Percentiles rank a stretch among this genome's conserved stretches.
Conservation (phyloP, 2,329 filamentous ascomycete genomes). For the Pseudocercospora ulei region DNA sequence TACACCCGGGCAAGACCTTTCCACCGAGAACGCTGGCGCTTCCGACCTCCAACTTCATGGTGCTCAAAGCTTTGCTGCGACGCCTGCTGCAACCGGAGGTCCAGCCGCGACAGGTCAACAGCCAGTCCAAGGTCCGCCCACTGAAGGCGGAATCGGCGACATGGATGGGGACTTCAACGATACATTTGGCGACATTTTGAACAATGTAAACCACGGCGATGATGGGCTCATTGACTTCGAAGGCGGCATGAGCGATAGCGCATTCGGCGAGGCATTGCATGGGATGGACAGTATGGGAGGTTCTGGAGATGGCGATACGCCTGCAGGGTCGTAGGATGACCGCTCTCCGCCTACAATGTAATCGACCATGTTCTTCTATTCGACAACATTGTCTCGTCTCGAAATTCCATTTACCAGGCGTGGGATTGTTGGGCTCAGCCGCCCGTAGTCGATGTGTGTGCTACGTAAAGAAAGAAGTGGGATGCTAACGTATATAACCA, state of each 20-base stretch:
- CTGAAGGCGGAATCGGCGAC: constrained; percentile 8
- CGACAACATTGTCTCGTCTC: no score
- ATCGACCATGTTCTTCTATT: no score
- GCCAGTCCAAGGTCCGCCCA: background rate
- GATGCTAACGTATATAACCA: no score
- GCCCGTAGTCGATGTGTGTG: no score
- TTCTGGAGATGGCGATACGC: constrained; percentile 10
- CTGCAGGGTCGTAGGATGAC: constrained; percentile 10
- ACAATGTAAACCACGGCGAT: constrained; percentile 48
- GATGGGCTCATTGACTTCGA: constrained; percentile 39
- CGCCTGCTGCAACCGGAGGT: background rate
- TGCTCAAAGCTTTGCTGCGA: background rate
- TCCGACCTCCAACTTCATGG: background rate
- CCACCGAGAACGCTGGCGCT: constrained; percentile 4
- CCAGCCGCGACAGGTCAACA: background rate
- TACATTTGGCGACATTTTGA: constrained; percentile 36
- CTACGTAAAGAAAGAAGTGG: no score
- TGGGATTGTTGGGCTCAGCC: no score
- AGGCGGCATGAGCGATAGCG: constrained; percentile 58
- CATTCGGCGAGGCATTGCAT: constrained; percentile 76
- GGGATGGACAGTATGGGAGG: constrained; percentile 39
- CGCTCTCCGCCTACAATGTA: no score
- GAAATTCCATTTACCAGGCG: no score
- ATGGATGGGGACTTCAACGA: constrained; percentile 21
- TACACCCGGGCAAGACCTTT: constrained; percentile 1